Base-by-base conservation (phyloP, 2,329 filamentous ascomycete genomes). In the Tolypocladium inflatum region DNA sequence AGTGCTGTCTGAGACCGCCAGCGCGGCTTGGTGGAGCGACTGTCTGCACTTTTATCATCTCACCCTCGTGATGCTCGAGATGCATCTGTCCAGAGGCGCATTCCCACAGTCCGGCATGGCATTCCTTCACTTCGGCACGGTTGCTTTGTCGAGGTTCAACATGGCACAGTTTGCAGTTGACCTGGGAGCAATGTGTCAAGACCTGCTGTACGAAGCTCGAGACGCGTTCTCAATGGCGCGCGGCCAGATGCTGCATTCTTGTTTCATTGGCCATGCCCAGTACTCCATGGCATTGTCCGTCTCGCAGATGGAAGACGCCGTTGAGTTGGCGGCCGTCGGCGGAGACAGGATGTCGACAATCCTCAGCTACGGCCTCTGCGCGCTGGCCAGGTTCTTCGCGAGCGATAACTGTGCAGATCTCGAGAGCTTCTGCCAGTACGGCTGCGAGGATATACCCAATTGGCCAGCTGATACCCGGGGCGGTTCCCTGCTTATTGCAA, bases 1-100 rank as follows among this genome's bases (percentile, higher is more conserved):
- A 8, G 83, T 92, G 4, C 75, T 91, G 19, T 80, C 85, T 0
- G 87, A 92, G 71, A 81, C 89, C 15, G 77, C 87, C 10, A 84
- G 82, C 62, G 83, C 87, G 17, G 86, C 86, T 4, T 90, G 86
- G 77, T 91, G 89, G 89, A 85, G 80, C 45, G 84, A 91, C 64
- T 78, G 78, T 23, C 71, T 91, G 11, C 78, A 85, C n/a, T 91
- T 89, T 67, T 92, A 90, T 67, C 83, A 89, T 63, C 78, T 87
- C 33, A 78, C 84, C 0, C 73, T 92, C 17, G 78, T 85, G 60
- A 83, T 91, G 75, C 74, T 91, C 57, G 77, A 85, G 56, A 76
- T 86, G 57, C 86, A 89, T 66, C 73, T 92, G 8, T 76, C 78
- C 2, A 74, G 76, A 13, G 89, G 88, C 0, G 75, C 80, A 7